phyloP scores from a whole-genome alignment of 1,139 yeast genomes.

The Taphrina deformans region DNA sequence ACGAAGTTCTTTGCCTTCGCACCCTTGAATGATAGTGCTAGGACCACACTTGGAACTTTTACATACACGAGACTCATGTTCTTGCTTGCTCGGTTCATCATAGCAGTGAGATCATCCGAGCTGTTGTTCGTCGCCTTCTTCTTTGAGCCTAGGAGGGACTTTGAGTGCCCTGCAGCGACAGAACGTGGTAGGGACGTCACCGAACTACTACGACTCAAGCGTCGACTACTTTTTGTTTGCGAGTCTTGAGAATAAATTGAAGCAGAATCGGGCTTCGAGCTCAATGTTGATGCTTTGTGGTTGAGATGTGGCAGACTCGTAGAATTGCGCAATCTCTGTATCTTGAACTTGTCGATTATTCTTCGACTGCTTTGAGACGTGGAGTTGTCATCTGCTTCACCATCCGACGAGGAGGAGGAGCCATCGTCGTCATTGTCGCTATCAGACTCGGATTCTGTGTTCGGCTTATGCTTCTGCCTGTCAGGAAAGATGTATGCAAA shows the following conservation, averaged over 20 bases:
- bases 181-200: slow-evolving; percentile 1
- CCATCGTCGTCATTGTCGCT: not conserved
- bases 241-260: slow-evolving; percentile 13
- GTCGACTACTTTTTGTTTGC: not conserved
- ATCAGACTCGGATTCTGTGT: slow-evolving; percentile 9
- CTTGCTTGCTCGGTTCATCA: slow-evolving; percentile 66
- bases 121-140: slow-evolving; percentile 33
- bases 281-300: not conserved
- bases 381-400: not conserved
- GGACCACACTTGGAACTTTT: slow-evolving; percentile 54
- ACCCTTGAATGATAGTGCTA: slow-evolving; percentile 76
- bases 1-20: slow-evolving; percentile 64
- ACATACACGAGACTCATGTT: slow-evolving; percentile 66
- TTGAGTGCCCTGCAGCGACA: not conserved
- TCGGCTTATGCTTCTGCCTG: not conserved
- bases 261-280: not conserved
- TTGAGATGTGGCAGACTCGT: slow-evolving; percentile 3
- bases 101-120: slow-evolving; percentile 54
- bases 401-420: not conserved
- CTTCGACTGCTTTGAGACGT: not conserved
- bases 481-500: slow-evolving; percentile 68
- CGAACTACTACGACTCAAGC: slow-evolving; percentile 8
- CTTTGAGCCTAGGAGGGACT: not conserved
- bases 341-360: not conserved
- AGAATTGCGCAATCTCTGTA: slow-evolving; percentile 1